Conservation (phyloP, 73 alveolate genomes). For the Diophrys sp. region DNA sequence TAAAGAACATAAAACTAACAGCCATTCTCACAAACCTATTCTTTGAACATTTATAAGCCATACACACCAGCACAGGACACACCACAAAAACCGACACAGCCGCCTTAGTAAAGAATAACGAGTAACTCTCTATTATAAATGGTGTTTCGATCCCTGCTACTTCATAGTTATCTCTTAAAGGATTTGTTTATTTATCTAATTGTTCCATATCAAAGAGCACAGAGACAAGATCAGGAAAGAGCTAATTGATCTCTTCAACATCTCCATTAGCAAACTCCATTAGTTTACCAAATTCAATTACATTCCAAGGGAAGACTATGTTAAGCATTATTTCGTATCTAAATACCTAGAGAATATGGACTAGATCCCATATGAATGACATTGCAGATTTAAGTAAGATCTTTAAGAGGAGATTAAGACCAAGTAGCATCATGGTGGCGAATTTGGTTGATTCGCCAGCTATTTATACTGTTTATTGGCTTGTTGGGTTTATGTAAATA, state of each 20-base stretch:
- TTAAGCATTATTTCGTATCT: not conserved
- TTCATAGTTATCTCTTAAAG: not conserved
- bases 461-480: not conserved
- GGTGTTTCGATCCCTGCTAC: conserved; percentile 2
- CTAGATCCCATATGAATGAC: not conserved
- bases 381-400: not conserved
- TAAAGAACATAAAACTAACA: not conserved
- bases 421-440: not conserved
- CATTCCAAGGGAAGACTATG: not conserved
- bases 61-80: not conserved
- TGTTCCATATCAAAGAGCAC: not conserved
- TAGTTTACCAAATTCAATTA: not conserved
- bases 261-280: not conserved
- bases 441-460: not conserved
- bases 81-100: not conserved
- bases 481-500: not conserved
- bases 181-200: not conserved
- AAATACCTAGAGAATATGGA: not conserved
- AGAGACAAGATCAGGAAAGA: not conserved
- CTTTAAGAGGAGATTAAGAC: not conserved
- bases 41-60: not conserved
- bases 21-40: not conserved
- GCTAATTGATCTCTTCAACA: not conserved
- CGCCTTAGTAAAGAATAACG: not conserved
- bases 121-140: not conserved